These are phyloP conservation scores for Hymenoscyphus repandus DNA, from an alignment of 2,329 filamentous ascomycete species.

Conservation along the genomic window DNA sequence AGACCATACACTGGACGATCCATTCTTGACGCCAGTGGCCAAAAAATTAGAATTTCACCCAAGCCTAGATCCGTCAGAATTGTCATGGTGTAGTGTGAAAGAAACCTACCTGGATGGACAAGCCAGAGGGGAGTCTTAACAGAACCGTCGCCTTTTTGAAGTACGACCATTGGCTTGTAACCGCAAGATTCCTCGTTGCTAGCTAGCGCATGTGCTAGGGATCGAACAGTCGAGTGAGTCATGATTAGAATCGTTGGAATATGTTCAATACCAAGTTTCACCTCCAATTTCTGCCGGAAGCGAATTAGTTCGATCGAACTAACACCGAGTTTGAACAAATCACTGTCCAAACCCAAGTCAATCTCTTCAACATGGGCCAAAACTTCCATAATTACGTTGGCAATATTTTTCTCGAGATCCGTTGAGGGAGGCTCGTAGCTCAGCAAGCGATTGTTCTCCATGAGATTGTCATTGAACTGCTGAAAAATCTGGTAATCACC, in stretches of 20 bases:
- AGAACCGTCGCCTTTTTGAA: slow-evolving; percentile 31
- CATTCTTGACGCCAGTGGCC: slow-evolving; percentile 36
- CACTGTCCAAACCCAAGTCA: slow-evolving; percentile 17
- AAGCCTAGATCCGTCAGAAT: too few relatives aligned
- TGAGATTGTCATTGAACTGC: not conserved
- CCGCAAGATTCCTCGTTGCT: slow-evolving; percentile 17
- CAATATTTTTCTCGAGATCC: not conserved
- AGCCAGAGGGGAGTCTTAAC: slow-evolving; percentile 36
- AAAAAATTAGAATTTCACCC: slow-evolving; percentile 39
- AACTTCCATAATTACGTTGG: slow-evolving; percentile 8
- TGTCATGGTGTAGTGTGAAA: too few relatives aligned
- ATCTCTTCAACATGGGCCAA: too few relatives aligned
- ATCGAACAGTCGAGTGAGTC: slow-evolving; percentile 29
- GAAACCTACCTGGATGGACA: slow-evolving; percentile 38
- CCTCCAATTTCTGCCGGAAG: slow-evolving; percentile 14
- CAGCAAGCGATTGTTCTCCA: not conserved
- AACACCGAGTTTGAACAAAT: slow-evolving; percentile 31
- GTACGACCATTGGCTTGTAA: slow-evolving; percentile 33
- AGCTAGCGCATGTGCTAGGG: slow-evolving; percentile 28
- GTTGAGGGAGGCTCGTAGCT: not conserved
- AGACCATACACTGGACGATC: slow-evolving; percentile 43
- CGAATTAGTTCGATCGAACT: slow-evolving; percentile 23
- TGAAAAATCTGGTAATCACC: slow-evolving; percentile 26
- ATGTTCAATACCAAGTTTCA: slow-evolving; percentile 24
- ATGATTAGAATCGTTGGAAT: slow-evolving; percentile 36